Evolutionary conservation across 805 yeast species (phyloP).

Genomic region (Zygoascus ofunaensis): DNA sequence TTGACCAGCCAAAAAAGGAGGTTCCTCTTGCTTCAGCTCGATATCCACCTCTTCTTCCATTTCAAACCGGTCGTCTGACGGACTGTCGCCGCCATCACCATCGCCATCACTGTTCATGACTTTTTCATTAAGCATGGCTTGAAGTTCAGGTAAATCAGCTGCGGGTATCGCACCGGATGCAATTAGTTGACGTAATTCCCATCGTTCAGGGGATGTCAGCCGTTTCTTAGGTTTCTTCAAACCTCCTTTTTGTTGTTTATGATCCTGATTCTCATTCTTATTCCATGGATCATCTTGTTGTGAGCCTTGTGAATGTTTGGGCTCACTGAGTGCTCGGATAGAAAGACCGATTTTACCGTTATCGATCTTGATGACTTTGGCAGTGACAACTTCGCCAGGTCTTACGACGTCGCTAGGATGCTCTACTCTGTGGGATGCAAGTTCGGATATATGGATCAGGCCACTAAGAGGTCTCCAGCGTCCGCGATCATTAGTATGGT

Average conservation of each 20-base stretch:
- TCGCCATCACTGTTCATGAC: conserved; percentile 5
- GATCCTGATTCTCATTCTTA: neutral
- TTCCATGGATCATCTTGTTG: conserved; percentile 32
- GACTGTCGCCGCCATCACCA: neutral
- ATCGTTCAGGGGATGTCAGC: conserved; percentile 75
- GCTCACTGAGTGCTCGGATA: conserved; percentile 54
- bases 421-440: conserved; percentile 42
- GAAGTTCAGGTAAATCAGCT: conserved; percentile 59
- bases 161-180: conserved; percentile 67
- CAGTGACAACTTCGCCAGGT: conserved; percentile 54
- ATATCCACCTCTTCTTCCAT: conserved; percentile 53
- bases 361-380: conserved; percentile 43
- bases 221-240: conserved; percentile 31
- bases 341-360: conserved; percentile 43
- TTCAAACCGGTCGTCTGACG: conserved; percentile 28
- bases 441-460: conserved; percentile 68
- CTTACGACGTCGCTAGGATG: conserved; percentile 52
- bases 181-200: conserved; percentile 81
- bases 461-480: conserved; percentile 13
- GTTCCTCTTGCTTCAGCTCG: conserved; percentile 60
- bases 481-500: conserved; percentile 25
- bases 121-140: conserved; percentile 29
- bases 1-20: conserved; percentile 61
- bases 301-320: neutral
- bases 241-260: neutral